These are phyloP conservation scores for Croton laevigatus DNA, from an alignment of 441 rosid genomes.

Conservation along the genomic window DNA sequence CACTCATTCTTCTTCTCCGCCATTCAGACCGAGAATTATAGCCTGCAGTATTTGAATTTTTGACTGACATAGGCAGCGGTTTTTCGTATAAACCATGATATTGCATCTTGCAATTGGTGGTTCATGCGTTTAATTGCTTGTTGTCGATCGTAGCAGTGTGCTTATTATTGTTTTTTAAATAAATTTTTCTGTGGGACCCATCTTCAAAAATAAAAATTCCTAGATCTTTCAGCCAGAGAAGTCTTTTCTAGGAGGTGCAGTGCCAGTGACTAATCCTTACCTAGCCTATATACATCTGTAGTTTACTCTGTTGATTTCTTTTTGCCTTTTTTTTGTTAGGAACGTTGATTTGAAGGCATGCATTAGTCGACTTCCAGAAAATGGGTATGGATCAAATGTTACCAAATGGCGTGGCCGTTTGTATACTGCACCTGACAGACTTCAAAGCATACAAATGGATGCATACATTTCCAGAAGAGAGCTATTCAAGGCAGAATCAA, in stretches of 20 bases:
- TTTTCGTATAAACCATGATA: too few relatives aligned
- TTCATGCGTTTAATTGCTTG: neutral
- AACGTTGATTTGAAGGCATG: conserved; percentile 86
- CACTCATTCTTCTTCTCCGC: neutral
- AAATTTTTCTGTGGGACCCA: neutral
- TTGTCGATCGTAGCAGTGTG: neutral
- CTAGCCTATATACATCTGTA: neutral
- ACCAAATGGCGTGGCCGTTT: conserved; percentile 82
- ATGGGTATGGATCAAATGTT: conserved; percentile 79
- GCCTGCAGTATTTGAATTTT: neutral
- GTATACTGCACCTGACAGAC: conserved; percentile 86
- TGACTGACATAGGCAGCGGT: too few relatives aligned
- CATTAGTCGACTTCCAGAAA: conserved; percentile 73
- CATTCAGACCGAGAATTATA: neutral
- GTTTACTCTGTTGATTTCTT: conserved; percentile 13
- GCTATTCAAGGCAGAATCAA: conserved; percentile 84
- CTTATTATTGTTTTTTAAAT: neutral
- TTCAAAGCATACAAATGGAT: conserved; percentile 80
- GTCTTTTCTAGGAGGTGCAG: neutral
- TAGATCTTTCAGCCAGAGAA: too few relatives aligned
- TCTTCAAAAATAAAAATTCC: too few relatives aligned
- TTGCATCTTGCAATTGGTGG: neutral
- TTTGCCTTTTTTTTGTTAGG: conserved; percentile 44
- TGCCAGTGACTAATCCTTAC: neutral
- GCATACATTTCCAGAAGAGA: conserved; percentile 88